Base-by-base conservation (phyloP, 2,329 filamentous ascomycete genomes). In the Colletotrichum chlorophyti region DNA sequence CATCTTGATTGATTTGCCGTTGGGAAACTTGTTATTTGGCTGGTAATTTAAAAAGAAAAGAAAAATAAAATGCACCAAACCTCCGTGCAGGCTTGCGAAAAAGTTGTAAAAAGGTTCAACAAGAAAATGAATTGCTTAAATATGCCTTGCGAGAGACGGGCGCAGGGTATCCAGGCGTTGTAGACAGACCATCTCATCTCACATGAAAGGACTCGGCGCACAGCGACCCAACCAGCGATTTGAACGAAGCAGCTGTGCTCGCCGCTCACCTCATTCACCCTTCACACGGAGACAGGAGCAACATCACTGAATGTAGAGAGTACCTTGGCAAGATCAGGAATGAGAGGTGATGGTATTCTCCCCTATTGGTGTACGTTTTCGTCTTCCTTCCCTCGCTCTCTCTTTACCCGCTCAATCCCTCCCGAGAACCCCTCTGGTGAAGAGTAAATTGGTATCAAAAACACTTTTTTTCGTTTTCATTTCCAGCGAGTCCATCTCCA, bases 391-490 rank as follows among this genome's bases (percentile, higher is more conserved):
- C 26, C n/a, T n/a, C n/a, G n/a, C n/a, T n/a, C n/a, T n/a, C n/a
- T n/a, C n/a, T n/a, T n/a, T n/a, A n/a, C n/a, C n/a, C n/a, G n/a
- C n/a, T n/a, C n/a, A n/a, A n/a, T n/a, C n/a, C n/a, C n/a, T n/a
- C n/a, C n/a, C n/a, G n/a, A n/a, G n/a, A n/a, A n/a, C n/a, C n/a
- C n/a, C n/a, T n/a, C n/a, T n/a, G n/a, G n/a, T n/a, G n/a, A n/a
- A n/a, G n/a, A n/a, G n/a, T n/a, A n/a, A n/a, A n/a, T n/a, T n/a
- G 53, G 57, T 60, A 60, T 60, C 57, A 40, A 29, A n/a, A 58
- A 46, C 53, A 43, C 51, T 60, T 40, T 53, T 57, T 55, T 45
- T 60, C 53, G 27, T 57, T 58, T 42, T 40, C 45, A n/a, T 60
- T 49, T 58, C 49, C 43, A 35, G 40, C 8, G 31, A 23, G 23